Base-by-base conservation (phyloP, 2,329 filamentous ascomycete species). In the Seiridium unicorne region DNA sequence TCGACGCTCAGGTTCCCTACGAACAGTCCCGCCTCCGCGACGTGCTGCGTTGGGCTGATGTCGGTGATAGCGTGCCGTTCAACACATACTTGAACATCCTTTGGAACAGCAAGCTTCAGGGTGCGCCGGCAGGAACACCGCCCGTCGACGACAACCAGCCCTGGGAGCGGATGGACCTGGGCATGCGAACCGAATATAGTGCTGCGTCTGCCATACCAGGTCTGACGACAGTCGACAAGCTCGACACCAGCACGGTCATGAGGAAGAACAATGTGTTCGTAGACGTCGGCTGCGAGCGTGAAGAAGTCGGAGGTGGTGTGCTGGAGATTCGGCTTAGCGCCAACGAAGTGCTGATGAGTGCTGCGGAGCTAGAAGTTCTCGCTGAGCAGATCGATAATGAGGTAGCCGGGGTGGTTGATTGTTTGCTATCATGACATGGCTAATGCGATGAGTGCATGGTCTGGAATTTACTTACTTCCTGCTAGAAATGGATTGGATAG, bases 1-100 rank as follows among this genome's bases (percentile, higher is more conserved):
- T 63, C 36, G 60, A 57, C 7, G 44, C 51, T 34, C 59, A 60
- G 34, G 51, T 63, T 26, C 49, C 56, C 18, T 58, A 63, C 32
- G 61, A 63, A 40, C 61, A 63, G 56, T 61, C 59, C 42, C 46
- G 48, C 10, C 56, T 63, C 18, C 61, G 60, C 18, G 60, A 63
- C 34, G 60, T 63, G 49, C 53, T 63, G 18, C 51, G 56, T 7
- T 61, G 55, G 47, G 49, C 57, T 13, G 55, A 51, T 26, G 51
- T 55, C 6, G 56, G 47, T 35, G 56, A 51, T 31, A 51, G 44
- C 35, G 56, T 58, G 26, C 59, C 59, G 9, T 63, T 61, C 60
- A 63, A 63, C 47, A 55, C 61, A n/a, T 59, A 58, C 44, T 47
- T 63, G 35, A 63, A 63, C 53, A 51, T 63, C 18, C 56, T 63